Evolutionary conservation across 345 rosid species (phyloP).

Genomic region (Acer campestre): DNA sequence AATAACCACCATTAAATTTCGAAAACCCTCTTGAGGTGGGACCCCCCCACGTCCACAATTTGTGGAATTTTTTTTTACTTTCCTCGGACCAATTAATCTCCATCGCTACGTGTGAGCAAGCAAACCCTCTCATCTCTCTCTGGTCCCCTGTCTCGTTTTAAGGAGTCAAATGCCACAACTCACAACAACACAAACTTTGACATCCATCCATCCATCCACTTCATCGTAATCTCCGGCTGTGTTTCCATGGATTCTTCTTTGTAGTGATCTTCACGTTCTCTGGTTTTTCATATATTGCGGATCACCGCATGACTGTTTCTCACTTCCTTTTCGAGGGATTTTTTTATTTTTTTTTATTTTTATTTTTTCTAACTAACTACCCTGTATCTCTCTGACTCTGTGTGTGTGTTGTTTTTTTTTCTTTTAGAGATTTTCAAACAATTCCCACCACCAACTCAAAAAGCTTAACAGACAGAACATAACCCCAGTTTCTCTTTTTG

Average conservation of each 20-base stretch:
- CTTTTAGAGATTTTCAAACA: conserved; percentile 21
- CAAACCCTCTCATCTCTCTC: too few relatives aligned
- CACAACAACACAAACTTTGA: background rate
- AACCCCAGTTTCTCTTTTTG: background rate
- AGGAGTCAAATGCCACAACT: background rate
- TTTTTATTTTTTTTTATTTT: background rate
- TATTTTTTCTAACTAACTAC: background rate
- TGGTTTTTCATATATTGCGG: conserved; percentile 42
- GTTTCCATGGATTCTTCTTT: background rate
- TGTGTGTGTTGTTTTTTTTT: conserved; percentile 5
- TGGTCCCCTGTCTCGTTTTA: background rate
- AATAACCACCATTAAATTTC: background rate
- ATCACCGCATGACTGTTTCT: conserved; percentile 69
- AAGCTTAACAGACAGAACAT: background rate
- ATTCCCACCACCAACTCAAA: conserved; percentile 5
- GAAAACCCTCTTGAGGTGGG: background rate
- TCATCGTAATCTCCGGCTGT: conserved; percentile 3
- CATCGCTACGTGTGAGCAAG: too few relatives aligned
- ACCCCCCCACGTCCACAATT: background rate
- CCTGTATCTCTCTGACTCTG: background rate
- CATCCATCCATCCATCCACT: background rate
- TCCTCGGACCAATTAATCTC: too few relatives aligned
- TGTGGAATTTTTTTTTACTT: background rate
- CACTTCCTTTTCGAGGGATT: background rate
- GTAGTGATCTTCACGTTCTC: conserved; percentile 34